phyloP scores from a whole-genome alignment of 495 filamentous ascomycete genomes.

The Xylaria sp. region DNA sequence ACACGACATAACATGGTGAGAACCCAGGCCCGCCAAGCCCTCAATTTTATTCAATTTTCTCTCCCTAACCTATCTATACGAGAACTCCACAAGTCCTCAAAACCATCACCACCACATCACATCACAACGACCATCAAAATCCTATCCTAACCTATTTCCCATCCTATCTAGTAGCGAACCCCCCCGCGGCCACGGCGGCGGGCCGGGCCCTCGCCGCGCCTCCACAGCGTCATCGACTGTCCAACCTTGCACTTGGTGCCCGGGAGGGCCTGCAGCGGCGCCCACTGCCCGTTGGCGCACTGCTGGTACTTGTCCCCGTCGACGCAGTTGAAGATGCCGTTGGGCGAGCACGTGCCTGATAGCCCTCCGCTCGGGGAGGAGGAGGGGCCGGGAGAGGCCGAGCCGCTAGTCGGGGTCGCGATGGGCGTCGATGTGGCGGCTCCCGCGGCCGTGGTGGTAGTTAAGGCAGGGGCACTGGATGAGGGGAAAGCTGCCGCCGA shows the following conservation, averaged over 20 bases:
- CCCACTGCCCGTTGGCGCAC: constrained; percentile 41
- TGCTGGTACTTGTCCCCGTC: constrained; percentile 40
- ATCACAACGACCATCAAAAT: too few species aligned
- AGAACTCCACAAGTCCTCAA: too few species aligned
- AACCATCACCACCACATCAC: too few species aligned
- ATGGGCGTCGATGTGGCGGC: neutral
- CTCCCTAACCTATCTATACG: too few species aligned
- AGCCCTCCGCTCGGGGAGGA: constrained; percentile 27
- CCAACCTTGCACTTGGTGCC: constrained; percentile 35
- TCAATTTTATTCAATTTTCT: neutral
- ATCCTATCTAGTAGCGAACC: too few species aligned
- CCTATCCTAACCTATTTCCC: too few species aligned
- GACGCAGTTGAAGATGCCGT: constrained; percentile 49
- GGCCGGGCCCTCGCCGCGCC: constrained; percentile 29
- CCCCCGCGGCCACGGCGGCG: too few species aligned
- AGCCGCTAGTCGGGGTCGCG: constrained; percentile 6
- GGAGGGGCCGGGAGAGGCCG: neutral
- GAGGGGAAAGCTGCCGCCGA: too few species aligned
- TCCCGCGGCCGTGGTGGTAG: neutral
- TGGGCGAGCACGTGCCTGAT: constrained; percentile 35
- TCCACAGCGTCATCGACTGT: constrained; percentile 39
- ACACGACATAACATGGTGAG: neutral
- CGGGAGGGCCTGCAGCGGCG: constrained; percentile 34
- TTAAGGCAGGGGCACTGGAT: neutral
- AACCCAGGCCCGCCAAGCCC: neutral